These are phyloP conservation scores for Atractiella rhizophila DNA, from an alignment of 768 basidiomycete genomes.

Conservation along the genomic window DNA sequence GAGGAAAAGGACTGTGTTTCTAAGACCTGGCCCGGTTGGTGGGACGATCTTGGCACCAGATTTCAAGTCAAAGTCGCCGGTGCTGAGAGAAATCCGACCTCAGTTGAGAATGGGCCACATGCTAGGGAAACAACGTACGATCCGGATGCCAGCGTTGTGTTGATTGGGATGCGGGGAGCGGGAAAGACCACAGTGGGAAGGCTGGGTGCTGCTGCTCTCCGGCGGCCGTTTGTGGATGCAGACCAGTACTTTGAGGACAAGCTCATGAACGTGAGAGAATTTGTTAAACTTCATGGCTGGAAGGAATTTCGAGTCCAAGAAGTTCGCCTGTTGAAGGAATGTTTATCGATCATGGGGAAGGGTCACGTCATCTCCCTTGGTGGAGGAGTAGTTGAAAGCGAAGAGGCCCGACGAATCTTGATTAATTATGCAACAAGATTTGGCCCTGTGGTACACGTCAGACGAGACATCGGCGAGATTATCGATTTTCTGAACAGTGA, in stretches of 20 bases:
- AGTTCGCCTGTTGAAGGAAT: constrained; percentile 37
- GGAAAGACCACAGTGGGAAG: constrained; percentile 76
- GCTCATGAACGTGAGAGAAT: constrained; percentile 25
- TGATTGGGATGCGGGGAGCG: constrained; percentile 90
- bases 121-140: constrained; percentile 5
- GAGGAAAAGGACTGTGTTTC: constrained; percentile 96
- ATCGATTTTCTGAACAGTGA: constrained; percentile 54
- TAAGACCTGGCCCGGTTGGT: constrained; percentile 99
- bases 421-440: constrained; percentile 32
- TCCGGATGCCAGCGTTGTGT: constrained; percentile 29
- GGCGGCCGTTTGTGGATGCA: constrained; percentile 57
- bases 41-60: constrained; percentile 96
- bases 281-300: constrained; percentile 67
- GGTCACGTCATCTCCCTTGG: constrained; percentile 68
- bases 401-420: constrained; percentile 44
- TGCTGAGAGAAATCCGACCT: constrained; percentile 35
- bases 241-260: constrained; percentile 49
- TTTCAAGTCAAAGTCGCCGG: constrained; percentile 73
- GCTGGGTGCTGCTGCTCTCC: constrained; percentile 45
- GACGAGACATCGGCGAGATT: constrained; percentile 44
- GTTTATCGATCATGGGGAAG: constrained; percentile 33
- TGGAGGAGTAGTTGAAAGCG: constrained; percentile 77
- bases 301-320: constrained; percentile 65
- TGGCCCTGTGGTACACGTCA: constrained; percentile 52
- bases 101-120: constrained; percentile 2